Evolutionary conservation across 805 yeast species (phyloP).

Genomic region (Saccharomyces jurei): DNA sequence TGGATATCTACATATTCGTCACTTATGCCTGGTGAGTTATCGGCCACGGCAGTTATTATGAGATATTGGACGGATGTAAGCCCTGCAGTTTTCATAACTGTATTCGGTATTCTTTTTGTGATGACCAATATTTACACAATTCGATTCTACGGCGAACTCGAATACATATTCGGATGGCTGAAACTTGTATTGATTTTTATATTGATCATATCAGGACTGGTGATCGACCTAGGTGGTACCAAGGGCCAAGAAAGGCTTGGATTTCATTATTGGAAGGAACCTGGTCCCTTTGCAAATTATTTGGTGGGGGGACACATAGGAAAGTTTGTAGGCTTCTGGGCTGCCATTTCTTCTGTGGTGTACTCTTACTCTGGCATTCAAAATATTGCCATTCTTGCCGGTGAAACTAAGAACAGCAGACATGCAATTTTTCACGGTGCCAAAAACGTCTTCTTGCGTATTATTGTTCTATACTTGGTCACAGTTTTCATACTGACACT

Average conservation of each 20-base stretch:
- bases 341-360: constrained; percentile 46
- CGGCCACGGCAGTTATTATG: constrained; percentile 35
- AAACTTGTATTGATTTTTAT: constrained; percentile 61
- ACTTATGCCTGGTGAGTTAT: constrained; percentile 40
- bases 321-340: constrained; percentile 44
- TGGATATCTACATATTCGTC: constrained; percentile 30
- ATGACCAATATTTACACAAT: constrained; percentile 16
- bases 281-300: constrained; percentile 37
- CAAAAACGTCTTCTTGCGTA: constrained; percentile 46
- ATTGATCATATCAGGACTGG: constrained; percentile 46
- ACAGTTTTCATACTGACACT: constrained; percentile 47
- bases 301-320: constrained; percentile 36
- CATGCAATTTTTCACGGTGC: constrained; percentile 45
- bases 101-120: constrained; percentile 24
- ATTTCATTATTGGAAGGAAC: constrained; percentile 53
- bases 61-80: constrained; percentile 36
- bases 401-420: constrained; percentile 43
- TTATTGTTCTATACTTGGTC: constrained; percentile 44
- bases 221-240: constrained; percentile 60
- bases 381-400: constrained; percentile 43
- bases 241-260: constrained; percentile 48
- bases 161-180: constrained; percentile 58
- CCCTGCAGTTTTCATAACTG: constrained; percentile 34
- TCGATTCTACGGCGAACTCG: constrained; percentile 39
- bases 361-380: constrained; percentile 42